phyloP scores from a whole-genome alignment of 345 rosid species.

The Rhizophora apiculata region DNA sequence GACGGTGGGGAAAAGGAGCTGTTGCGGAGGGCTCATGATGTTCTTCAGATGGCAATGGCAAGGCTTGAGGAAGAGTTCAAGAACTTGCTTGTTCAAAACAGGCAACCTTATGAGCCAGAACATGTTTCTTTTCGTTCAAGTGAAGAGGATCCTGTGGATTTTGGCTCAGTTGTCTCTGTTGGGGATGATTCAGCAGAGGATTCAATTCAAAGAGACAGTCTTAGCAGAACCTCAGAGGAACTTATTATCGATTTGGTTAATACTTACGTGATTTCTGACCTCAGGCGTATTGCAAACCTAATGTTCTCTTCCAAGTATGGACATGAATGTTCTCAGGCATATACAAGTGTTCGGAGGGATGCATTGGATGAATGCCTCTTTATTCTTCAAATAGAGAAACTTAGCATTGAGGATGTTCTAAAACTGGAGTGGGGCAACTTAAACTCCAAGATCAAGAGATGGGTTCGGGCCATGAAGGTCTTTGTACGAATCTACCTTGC shows the following conservation, averaged over 20 bases:
- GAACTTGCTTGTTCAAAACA: conserved; percentile 62
- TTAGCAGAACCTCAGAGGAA: conserved; percentile 57
- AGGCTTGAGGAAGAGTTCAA: conserved; percentile 87
- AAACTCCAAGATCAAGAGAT: conserved; percentile 79
- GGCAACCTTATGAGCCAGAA: conserved; percentile 65
- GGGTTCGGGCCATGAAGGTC: conserved; percentile 67
- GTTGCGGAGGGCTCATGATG: conserved; percentile 60
- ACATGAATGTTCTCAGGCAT: conserved; percentile 74
- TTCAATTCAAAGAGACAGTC: conserved; percentile 44
- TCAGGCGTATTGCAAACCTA: conserved; percentile 59
- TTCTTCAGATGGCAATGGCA: conserved; percentile 78
- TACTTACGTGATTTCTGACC: conserved; percentile 61
- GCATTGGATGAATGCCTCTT: conserved; percentile 75
- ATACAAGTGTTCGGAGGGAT: conserved; percentile 55
- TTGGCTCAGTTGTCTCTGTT: conserved; percentile 47
- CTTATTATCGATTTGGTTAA: conserved; percentile 58
- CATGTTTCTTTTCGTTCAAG: conserved; percentile 59
- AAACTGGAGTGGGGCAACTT: conserved; percentile 72
- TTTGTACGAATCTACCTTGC: conserved; percentile 66
- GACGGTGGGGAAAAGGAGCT: conserved; percentile 36
- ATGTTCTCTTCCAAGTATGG: conserved; percentile 66
- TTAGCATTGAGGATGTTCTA: conserved; percentile 81
- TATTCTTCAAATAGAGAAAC: conserved; percentile 71
- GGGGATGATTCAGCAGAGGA: conserved; percentile 68
- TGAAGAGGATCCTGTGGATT: conserved; percentile 57